Base-by-base conservation (phyloP, 2,329 filamentous ascomycete genomes). In the Periglandula ipomoeae region DNA sequence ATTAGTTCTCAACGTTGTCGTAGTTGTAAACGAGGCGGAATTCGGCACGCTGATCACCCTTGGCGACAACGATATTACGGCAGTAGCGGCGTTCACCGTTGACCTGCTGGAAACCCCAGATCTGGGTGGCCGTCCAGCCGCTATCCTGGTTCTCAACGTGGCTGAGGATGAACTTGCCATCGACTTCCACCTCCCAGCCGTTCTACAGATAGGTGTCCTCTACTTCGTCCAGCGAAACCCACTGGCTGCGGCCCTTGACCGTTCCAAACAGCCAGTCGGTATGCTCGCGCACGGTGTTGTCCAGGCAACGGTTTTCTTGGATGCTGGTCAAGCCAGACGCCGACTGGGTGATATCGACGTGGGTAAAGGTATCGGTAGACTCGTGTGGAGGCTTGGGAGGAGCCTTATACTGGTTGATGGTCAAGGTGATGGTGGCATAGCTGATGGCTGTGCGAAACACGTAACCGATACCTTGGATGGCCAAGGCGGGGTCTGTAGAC, bases 211-310 rank as follows among this genome's bases (percentile, higher is more conserved):
- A 79, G 4, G 72, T 77, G 58, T 83, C 78, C n/a, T 70, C 63
- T 34, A 80, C 64, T 17, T 75, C 72, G 17, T 66, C 70, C 19
- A 67, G 60, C 10, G 58, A 61, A 50, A 78, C 56, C 62, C 75
- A 81, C 41, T 71, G 67, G 39, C 75, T 79, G 52, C 73, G 74
- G 50, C 85, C 87, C 46, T 71, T 70, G 53, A 93, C 76, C 48
- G 68, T 70, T 50, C 89, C 89, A 64, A 94, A 95, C 56, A 95
- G 78, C 73, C 82, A 83, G 71, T 95, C 89, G 22, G 70, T 70
- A 71, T 90, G 87, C 53, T 79, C 76, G 57, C 84, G 82, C 56
- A 57, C 65, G 47, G 56, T 57, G 62, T 66, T 60, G 69, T 81
- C 77, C 46, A 77, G 58, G 61, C 70, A 75, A 50, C 78, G 77